Base-by-base conservation (phyloP, 108 stramenopile species). In the Cyclostephanos invisitatus region DNA sequence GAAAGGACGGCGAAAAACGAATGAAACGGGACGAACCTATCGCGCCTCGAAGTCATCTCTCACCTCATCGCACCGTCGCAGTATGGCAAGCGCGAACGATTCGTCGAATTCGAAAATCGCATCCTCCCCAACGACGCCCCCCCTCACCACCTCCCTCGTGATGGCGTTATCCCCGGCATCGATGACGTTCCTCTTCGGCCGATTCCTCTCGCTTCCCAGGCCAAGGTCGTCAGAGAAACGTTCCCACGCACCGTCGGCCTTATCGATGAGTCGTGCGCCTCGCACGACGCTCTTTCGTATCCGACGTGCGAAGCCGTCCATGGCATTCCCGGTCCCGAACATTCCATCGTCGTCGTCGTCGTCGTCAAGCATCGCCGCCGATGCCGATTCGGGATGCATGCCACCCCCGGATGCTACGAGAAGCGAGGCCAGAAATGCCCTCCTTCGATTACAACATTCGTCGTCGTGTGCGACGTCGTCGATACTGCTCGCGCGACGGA, bases 221-320 rank as follows among this genome's bases (percentile, higher is more conserved):
- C 87, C 86, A 46, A 78, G 87, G 28, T 73, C 66, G 35, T 95
- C 94, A 0, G 85, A 85, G 62, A 95, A 89, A 50, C 75, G 61
- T 67, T 95, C 94, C 91, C 91, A 95, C 68, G 69, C 53, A 9
- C 86, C 89, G 68, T 95, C 94, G 15, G 87, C 37, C 38, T 77
- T 73, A 69, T 95, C 94, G 29, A 92, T 88, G 27, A 88, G 46
- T 68, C 89, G 91, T 14, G 94, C 94, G 21, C 91, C 94, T 22
- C 75, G 81, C 2, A 95, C 94, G 14, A 91, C 90, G 21, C 66
- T 49, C 44, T 49, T 72, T 32, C 79, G 72, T 68, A 80, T 68
- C 58, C 73, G 72, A 29, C 70, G 78, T 1, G 67, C 46, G 50
- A 80, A 20, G 10, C 56, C 72, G 50, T 61, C 17, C 49, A 80